Evolutionary conservation across 257 asterid genomes (phyloP).

Genomic region (Catharanthus roseus): DNA sequence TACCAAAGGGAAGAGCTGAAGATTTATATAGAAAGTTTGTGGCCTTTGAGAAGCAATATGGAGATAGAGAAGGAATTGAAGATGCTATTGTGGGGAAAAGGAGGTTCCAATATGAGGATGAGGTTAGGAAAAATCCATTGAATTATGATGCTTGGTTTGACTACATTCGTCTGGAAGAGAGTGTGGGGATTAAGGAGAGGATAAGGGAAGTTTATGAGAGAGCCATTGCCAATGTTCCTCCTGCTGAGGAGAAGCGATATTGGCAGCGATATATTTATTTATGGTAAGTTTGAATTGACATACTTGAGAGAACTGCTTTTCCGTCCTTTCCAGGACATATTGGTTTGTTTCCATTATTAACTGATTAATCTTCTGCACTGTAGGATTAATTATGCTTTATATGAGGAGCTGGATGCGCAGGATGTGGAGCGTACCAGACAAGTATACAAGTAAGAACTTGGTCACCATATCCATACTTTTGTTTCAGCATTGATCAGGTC

Average conservation of each 20-base stretch:
- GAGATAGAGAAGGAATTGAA: conserved; percentile 86
- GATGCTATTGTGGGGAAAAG: conserved; percentile 88
- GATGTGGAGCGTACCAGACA: conserved; percentile 81
- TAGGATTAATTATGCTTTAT: conserved; percentile 87
- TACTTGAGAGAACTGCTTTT: neutral
- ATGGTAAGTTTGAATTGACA: conserved; percentile 47
- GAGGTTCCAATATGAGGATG: conserved; percentile 88
- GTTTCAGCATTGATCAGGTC: neutral
- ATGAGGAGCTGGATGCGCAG: conserved; percentile 83
- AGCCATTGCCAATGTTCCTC: conserved; percentile 89
- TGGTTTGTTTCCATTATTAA: conserved; percentile 17
- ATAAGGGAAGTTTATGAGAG: conserved; percentile 84
- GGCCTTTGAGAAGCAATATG: conserved; percentile 72
- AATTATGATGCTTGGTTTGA: conserved; percentile 93
- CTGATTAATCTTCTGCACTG: conserved; percentile 20
- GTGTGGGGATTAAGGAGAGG: conserved; percentile 54
- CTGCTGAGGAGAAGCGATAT: conserved; percentile 83
- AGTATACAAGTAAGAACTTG: conserved; percentile 62
- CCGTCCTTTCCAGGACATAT: neutral
- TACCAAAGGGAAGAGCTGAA: conserved; percentile 86
- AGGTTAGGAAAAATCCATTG: conserved; percentile 74
- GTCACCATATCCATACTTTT: neutral
- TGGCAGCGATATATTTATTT: conserved; percentile 92
- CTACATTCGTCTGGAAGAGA: conserved; percentile 76
- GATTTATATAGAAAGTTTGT: conserved; percentile 83